Conservation (phyloP, 2,329 filamentous ascomycete genomes). For the Thelonectria discophora region DNA sequence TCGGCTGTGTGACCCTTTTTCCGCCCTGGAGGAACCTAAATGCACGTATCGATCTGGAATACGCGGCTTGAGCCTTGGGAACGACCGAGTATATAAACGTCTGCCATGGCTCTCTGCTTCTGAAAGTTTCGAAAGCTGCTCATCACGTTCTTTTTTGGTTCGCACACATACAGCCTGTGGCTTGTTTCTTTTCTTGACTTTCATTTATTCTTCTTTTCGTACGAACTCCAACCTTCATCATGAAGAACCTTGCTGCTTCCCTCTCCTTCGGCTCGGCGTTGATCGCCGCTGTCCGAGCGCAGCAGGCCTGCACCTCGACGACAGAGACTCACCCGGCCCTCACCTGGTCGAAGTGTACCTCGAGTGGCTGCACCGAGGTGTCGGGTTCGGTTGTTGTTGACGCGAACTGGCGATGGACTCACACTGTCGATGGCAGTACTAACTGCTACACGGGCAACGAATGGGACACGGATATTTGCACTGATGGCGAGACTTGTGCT, state of each 20-base stretch:
- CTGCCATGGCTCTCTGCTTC: not conserved
- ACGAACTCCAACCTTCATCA: constrained; percentile 24
- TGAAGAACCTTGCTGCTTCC: constrained; percentile 39
- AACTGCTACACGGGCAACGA: constrained; percentile 66
- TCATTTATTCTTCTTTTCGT: constrained; percentile 11
- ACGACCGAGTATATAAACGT: not conserved
- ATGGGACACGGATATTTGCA: constrained; percentile 53
- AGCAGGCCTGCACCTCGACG: constrained; percentile 58
- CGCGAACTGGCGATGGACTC: constrained; percentile 69
- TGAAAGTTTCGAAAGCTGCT: not conserved
- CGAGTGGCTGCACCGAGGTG: constrained; percentile 59
- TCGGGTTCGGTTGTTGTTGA: constrained; percentile 63
- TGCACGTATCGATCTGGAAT: not conserved
- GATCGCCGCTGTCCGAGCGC: constrained; percentile 48
- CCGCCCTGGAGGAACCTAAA: not conserved
- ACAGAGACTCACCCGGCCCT: constrained; percentile 62
- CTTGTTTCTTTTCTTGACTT: constrained; percentile 21
- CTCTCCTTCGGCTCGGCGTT: constrained; percentile 39
- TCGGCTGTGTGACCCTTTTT: not conserved
- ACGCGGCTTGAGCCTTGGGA: not conserved
- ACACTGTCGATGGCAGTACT: constrained; percentile 54
- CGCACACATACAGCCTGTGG: constrained; percentile 29
- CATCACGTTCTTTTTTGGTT: constrained; percentile 18
- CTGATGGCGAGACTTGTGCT: constrained; percentile 54
- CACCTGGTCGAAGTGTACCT: constrained; percentile 61